These are phyloP conservation scores for Penicillium sp. DNA, from an alignment of 2,329 filamentous ascomycete species.

Conservation along the genomic window DNA sequence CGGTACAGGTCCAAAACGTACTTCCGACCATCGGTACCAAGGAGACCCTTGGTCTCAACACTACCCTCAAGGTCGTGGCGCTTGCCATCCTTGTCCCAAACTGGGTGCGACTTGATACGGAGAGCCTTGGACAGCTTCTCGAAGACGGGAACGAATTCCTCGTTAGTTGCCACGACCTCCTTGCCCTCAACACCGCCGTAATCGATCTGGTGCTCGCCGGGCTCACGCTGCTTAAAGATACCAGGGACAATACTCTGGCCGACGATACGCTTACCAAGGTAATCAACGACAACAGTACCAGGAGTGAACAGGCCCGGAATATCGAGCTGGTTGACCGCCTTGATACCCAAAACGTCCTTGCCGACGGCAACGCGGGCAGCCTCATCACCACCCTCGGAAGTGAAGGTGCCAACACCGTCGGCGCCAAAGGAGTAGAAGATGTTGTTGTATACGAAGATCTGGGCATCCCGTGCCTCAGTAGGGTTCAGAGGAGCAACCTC, in stretches of 20 bases:
- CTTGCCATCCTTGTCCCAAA: constrained; percentile 95
- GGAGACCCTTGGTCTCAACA: constrained; percentile 95
- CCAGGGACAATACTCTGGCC: constrained; percentile 97
- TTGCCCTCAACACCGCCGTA: constrained; percentile 98
- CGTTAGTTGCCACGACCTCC: constrained; percentile 85
- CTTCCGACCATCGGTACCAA: constrained; percentile 92
- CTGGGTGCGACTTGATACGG: constrained; percentile 86
- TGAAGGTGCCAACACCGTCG: constrained; percentile 95
- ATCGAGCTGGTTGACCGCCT: constrained; percentile 93
- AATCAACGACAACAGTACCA: constrained; percentile 93
- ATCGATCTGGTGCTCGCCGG: constrained; percentile 97
- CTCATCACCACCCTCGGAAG: constrained; percentile 92
- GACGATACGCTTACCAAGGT: constrained; percentile 92
- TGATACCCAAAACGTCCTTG: constrained; percentile 92
- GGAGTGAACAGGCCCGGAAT: constrained; percentile 92
- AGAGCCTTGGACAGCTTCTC: constrained; percentile 85
- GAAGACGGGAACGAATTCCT: constrained; percentile 77
- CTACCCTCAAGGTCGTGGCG: constrained; percentile 89
- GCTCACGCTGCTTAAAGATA: constrained; percentile 97
- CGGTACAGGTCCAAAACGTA: constrained; percentile 97
- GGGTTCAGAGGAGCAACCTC: constrained; percentile 93
- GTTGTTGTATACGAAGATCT: constrained; percentile 99
- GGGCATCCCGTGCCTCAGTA: constrained; percentile 83
- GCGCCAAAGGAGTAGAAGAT: constrained; percentile 99
- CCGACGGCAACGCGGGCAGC: constrained; percentile 91